Evolutionary conservation across 306 rosid species (phyloP), one percentile per base, ranked within the genome.

Genomic region (Albizia julibrissin): DNA sequence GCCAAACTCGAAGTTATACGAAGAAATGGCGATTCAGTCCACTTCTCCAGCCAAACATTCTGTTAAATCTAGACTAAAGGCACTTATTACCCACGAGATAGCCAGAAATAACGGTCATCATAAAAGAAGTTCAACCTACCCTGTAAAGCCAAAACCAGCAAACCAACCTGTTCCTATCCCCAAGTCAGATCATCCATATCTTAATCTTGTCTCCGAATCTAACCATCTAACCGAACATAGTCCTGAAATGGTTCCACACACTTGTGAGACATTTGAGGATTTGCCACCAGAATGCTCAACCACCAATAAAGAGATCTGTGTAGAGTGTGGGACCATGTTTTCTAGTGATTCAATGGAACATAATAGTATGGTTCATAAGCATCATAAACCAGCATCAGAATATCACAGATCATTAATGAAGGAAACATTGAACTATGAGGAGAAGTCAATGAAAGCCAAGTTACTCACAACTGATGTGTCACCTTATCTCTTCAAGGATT

Each of bases 91-190:
- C 33, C 94, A 87, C 29, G 97, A 94, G 74, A 79, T 77, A 21
- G 74, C 70, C 42, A 86, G 18, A 82, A 89, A 67, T 84, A 91
- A 80, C 65, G 80, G 87, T 14, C 59, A 54, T 22, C 93, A 89
- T 59, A 87, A 86, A 40, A 86, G 91, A 86, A 88, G 89, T 66
- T 82, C 94, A 76, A 85, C 92, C 78, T 85, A 79, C 79, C 97
- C 90, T 42, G 49, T 56, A 46, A 83, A 87, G 58, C 76, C 89
- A 26, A 81, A 82, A 3, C 34, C 80, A 69, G 19, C 68, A 26
- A 18, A 10, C 3, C 80, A 78, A 4, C 52, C 34, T 0, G 70
- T 82, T 44, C 80, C 91, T 14, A 74, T 85, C 74, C 92, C 84
- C 58, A 84, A 16, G 82, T 22, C 74, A 9, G 87, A 90, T 43